Percentiles rank a stretch among this genome's conserved stretches.
These are phyloP conservation scores for Pseudotsuga menziesii DNA, from an alignment of 75 land plant genomes.

Conservation along the genomic window DNA sequence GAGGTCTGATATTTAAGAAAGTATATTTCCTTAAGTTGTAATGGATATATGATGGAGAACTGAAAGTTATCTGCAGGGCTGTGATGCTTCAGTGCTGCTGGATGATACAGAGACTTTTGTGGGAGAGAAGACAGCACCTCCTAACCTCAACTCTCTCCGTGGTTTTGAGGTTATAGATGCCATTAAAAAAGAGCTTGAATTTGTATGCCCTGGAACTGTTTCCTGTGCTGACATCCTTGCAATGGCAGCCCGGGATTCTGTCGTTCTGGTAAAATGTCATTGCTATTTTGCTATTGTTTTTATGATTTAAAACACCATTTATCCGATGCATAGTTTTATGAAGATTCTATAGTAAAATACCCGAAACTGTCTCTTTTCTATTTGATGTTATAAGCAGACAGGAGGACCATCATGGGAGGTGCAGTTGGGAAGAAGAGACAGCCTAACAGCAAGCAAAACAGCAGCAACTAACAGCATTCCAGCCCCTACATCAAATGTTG, in stretches of 20 bases:
- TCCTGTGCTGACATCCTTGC: constrained; percentile 23
- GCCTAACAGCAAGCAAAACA: constrained; percentile 49
- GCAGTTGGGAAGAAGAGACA: constrained; percentile 56
- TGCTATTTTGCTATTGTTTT: no score
- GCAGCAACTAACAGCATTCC: constrained; percentile 54
- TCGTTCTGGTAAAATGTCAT: background rate
- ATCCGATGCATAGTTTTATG: no score
- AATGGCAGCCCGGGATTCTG: constrained; percentile 12
- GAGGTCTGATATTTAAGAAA: no score
- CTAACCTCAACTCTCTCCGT: constrained; percentile 12
- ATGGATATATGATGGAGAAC: no score
- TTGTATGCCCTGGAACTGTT: constrained; percentile 17
- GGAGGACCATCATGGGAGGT: constrained; percentile 68
- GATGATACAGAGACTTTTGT: constrained; percentile 1
- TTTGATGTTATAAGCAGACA: constrained; percentile 23
- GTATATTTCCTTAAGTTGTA: no score
- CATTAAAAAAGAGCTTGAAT: constrained; percentile 13
- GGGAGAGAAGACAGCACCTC: constrained; percentile 18
- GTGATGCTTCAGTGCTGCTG: constrained; percentile 18
- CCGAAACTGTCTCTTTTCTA: no score
- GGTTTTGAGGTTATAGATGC: constrained; percentile 21
- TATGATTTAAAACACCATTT: no score
- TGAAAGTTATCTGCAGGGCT: constrained; percentile 6
- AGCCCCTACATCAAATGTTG: constrained; percentile 44
- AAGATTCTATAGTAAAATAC: no score